Conservation (phyloP, 257 asterid genomes). For the Sherardia arvensis region DNA sequence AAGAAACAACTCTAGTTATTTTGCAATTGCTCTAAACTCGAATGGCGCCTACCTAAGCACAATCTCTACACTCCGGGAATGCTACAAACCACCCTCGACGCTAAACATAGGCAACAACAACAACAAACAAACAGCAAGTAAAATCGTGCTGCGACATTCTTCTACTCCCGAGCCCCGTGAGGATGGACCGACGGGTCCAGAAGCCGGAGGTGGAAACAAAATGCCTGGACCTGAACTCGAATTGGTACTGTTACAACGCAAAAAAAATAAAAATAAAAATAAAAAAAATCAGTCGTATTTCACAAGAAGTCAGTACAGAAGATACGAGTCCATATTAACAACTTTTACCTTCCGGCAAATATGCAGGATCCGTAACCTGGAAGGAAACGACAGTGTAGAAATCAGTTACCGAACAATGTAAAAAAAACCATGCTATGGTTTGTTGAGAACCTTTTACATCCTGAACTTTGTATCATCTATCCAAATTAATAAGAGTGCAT, state of each 20-base stretch:
- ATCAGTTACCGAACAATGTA: neutral
- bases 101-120: slow-evolving; percentile 20
- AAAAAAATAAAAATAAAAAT: too few species aligned
- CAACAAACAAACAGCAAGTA: slow-evolving; percentile 23
- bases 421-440: too few species aligned
- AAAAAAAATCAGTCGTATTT: slow-evolving; percentile 5
- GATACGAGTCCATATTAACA: neutral
- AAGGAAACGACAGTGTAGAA: slow-evolving; percentile 4
- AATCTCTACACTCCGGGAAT: neutral
- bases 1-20: slow-evolving; percentile 3
- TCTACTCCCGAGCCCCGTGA: slow-evolving; percentile 25
- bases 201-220: slow-evolving; percentile 43
- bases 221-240: slow-evolving; percentile 22
- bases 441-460: too few species aligned
- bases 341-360: slow-evolving; percentile 68
- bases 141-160: slow-evolving; percentile 10
- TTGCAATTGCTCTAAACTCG: slow-evolving; percentile 6
- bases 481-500: too few species aligned
- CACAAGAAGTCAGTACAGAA: neutral
- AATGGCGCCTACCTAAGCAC: slow-evolving; percentile 3
- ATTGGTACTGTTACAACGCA: slow-evolving; percentile 35
- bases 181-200: slow-evolving; percentile 43
- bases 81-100: slow-evolving; percentile 21
- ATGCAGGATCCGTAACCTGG: slow-evolving; percentile 80
- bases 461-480: too few species aligned